A percentile compares a stretch with the other conserved stretches of the same genome.
Conservation (phyloP, 2,329 filamentous ascomycete species). For the Penicillium sp. region DNA sequence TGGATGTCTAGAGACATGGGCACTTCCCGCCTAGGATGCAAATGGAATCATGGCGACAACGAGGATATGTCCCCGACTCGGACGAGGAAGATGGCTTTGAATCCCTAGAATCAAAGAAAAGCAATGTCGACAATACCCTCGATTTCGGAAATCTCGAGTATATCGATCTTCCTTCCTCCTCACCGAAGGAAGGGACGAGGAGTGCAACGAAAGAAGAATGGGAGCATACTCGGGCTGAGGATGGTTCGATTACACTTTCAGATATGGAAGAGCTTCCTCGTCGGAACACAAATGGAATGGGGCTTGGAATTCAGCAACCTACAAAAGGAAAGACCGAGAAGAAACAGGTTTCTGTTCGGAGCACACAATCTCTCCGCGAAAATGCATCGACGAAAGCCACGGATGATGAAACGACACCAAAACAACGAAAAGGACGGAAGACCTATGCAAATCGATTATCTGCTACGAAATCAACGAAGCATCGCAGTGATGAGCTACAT, state of each 20-base stretch:
- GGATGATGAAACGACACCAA: conserved; percentile 10
- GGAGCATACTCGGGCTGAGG: neutral
- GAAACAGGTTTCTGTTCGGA: neutral
- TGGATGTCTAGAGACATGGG: conserved; percentile 39
- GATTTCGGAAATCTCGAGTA: conserved; percentile 20
- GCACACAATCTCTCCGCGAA: neutral
- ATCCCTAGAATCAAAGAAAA: conserved; percentile 28
- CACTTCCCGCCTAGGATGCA: conserved; percentile 33
- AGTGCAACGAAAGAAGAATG: neutral
- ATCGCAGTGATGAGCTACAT: neutral
- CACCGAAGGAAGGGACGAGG: conserved; percentile 4
- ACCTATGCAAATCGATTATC: conserved; percentile 15
- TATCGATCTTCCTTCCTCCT: conserved; percentile 15
- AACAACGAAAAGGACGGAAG: conserved; percentile 11
- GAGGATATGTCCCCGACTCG: conserved; percentile 54
- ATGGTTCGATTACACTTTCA: conserved; percentile 2
- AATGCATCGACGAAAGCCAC: neutral
- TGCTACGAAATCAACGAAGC: conserved; percentile 5
- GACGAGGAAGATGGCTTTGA: conserved; percentile 48
- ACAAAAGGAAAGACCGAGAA: neutral
- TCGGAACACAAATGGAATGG: neutral
- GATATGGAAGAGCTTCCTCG: neutral
- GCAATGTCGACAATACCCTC: conserved; percentile 3
- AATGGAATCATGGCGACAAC: conserved; percentile 52
- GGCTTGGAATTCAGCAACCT: neutral